Evolutionary conservation across 805 yeast genomes (phyloP).

Genomic region (Pichia membranifaciens): DNA sequence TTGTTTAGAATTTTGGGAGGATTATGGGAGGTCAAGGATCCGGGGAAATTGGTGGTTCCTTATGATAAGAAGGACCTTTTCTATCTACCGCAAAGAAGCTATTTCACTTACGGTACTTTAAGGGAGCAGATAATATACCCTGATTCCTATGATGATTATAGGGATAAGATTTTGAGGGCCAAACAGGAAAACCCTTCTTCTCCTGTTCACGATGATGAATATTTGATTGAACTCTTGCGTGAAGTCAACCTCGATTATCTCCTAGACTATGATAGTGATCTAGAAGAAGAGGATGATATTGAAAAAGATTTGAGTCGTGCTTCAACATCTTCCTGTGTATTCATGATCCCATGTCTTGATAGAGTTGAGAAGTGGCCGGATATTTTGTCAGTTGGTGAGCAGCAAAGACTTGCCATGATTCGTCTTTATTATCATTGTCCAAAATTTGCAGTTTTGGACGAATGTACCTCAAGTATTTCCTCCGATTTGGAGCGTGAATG

Average conservation of each 20-base stretch:
- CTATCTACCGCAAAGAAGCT: conserved; percentile 90
- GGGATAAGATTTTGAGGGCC: conserved; percentile 29
- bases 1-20: conserved; percentile 88
- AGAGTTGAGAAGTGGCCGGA: conserved; percentile 79
- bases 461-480: conserved; percentile 91
- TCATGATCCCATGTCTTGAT: conserved; percentile 48
- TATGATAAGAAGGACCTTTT: conserved; percentile 61
- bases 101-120: conserved; percentile 71
- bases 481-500: conserved; percentile 86
- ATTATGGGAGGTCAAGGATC: conserved; percentile 72
- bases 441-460: conserved; percentile 90
- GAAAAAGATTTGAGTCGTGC: not conserved
- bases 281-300: conserved; percentile 12
- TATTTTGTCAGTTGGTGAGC: conserved; percentile 84
- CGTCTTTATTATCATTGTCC: conserved; percentile 88
- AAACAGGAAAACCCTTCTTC: conserved; percentile 24
- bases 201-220: conserved; percentile 34
- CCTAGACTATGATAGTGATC: conserved; percentile 29
- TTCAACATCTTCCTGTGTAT: conserved; percentile 4
- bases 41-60: conserved; percentile 58
- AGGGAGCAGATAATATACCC: conserved; percentile 91
- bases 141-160: conserved; percentile 55
- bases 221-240: conserved; percentile 47
- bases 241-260: conserved; percentile 57
- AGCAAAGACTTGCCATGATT: conserved; percentile 90